Percentiles rank a stretch among this genome's conserved stretches.
Evolutionary conservation across 225 moss, liverwort and hornwort species (phyloP).

Genomic region (Climacium dendroides): DNA sequence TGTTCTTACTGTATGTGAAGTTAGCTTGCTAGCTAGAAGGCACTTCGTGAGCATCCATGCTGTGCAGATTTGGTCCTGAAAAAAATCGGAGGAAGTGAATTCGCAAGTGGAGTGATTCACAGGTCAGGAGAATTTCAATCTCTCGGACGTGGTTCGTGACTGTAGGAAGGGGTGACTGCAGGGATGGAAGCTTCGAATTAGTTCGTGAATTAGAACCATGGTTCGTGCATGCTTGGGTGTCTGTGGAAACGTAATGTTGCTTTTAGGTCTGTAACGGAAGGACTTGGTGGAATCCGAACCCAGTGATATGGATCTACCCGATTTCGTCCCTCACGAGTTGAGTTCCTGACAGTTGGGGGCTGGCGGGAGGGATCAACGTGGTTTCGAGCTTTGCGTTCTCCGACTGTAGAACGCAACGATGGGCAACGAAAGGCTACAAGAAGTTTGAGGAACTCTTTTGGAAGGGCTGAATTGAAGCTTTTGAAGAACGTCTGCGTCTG

Average conservation of each 20-base stretch:
- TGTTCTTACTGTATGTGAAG: neutral
- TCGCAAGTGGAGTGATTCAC: neutral
- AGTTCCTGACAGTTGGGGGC: neutral
- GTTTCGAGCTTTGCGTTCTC: neutral
- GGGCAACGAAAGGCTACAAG: neutral
- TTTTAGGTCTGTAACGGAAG: neutral
- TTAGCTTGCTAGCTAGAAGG: neutral
- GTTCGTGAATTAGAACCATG: neutral
- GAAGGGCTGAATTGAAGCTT: neutral
- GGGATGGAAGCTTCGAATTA: neutral
- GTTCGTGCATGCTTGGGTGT: neutral
- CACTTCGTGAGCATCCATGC: neutral
- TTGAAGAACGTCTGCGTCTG: neutral
- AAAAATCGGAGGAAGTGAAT: neutral
- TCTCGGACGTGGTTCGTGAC: neutral
- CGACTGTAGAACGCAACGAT: neutral
- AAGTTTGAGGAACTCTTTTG: too few relatives aligned
- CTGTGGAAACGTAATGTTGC: neutral
- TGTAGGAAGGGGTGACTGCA: neutral
- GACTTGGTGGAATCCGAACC: neutral
- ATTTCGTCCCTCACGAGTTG: neutral
- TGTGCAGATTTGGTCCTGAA: too few relatives aligned
- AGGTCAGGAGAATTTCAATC: neutral
- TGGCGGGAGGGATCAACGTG: neutral
- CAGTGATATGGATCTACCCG: neutral